Evolutionary conservation across 2,329 filamentous ascomycete species (phyloP).

Genomic region (Colletotrichum nymphaeae): DNA sequence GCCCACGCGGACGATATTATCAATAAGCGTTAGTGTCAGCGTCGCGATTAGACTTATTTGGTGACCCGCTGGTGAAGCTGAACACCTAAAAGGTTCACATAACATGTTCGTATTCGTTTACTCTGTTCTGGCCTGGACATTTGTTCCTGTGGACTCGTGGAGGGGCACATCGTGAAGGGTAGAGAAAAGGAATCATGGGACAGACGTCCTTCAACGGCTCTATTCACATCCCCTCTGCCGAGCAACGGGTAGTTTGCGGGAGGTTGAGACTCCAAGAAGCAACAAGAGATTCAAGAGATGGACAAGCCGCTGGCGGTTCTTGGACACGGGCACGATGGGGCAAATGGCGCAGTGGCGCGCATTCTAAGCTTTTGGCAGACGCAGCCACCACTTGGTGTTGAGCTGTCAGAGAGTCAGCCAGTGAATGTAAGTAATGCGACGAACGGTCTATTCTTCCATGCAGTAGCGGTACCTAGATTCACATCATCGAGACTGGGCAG

Average conservation of each 20-base stretch:
- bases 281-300: conserved; percentile 28
- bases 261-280: conserved; percentile 14
- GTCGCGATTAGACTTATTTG: conserved; percentile 1
- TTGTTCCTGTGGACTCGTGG: not conserved
- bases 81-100: conserved; percentile 29
- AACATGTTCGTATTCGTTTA: conserved; percentile 18
- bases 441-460: not conserved
- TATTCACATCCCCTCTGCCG: not conserved
- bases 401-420: not conserved
- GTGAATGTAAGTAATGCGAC: not conserved
- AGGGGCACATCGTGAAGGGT: not conserved
- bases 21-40: conserved; percentile 24
- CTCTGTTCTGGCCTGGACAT: not conserved
- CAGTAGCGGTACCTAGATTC: no score
- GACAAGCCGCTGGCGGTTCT: conserved; percentile 9
- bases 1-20: conserved; percentile 9
- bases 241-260: conserved; percentile 18
- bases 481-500: not conserved
- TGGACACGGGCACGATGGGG: not conserved
- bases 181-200: not conserved
- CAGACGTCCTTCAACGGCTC: conserved; percentile 3
- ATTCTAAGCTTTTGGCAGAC: not conserved
- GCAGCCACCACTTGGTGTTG: conserved; percentile 6
- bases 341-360: not conserved
- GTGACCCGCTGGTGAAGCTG: not conserved